phyloP scores from a whole-genome alignment of 2,329 filamentous ascomycete genomes.

The Ustulina deusta region DNA sequence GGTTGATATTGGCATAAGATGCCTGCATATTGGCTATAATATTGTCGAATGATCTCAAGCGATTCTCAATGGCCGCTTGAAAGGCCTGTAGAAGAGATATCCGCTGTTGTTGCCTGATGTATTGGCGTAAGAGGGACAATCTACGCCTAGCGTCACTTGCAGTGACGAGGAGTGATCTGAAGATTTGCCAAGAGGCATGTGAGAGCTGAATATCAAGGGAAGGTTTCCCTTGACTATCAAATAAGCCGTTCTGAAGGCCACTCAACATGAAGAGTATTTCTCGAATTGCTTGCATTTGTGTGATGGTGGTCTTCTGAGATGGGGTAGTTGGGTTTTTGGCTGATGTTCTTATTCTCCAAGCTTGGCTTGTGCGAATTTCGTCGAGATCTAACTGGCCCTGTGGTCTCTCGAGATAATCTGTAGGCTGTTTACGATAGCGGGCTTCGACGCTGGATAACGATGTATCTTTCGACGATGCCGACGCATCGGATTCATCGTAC shows the following conservation, averaged over 20 bases:
- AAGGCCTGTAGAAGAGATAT: slow-evolving; percentile 77
- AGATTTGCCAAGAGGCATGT: slow-evolving; percentile 63
- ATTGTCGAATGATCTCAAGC: slow-evolving; percentile 69
- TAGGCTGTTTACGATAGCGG: slow-evolving; percentile 46
- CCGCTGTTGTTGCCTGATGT: slow-evolving; percentile 58
- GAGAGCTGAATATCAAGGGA: slow-evolving; percentile 59
- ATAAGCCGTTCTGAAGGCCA: slow-evolving; percentile 81
- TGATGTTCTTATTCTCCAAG: slow-evolving; percentile 56
- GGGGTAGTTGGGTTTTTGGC: slow-evolving; percentile 50
- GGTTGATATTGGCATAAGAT: slow-evolving; percentile 65
- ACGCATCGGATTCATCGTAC: slow-evolving; percentile 53
- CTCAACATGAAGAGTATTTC: slow-evolving; percentile 89
- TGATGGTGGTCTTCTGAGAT: slow-evolving; percentile 62
- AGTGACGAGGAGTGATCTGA: slow-evolving; percentile 60
- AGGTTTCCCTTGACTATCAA: slow-evolving; percentile 59
- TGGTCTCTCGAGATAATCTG: slow-evolving; percentile 54
- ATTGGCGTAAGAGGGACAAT: slow-evolving; percentile 60
- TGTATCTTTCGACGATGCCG: slow-evolving; percentile 53
- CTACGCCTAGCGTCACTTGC: slow-evolving; percentile 62
- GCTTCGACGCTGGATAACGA: slow-evolving; percentile 52
- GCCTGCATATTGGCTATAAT: slow-evolving; percentile 70
- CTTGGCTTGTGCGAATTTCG: slow-evolving; percentile 57
- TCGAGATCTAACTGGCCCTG: slow-evolving; percentile 54
- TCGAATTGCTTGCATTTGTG: slow-evolving; percentile 79
- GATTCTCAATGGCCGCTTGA: slow-evolving; percentile 69